phyloP scores from a whole-genome alignment of 208 protist species.

The Phytomonas sp. region DNA sequence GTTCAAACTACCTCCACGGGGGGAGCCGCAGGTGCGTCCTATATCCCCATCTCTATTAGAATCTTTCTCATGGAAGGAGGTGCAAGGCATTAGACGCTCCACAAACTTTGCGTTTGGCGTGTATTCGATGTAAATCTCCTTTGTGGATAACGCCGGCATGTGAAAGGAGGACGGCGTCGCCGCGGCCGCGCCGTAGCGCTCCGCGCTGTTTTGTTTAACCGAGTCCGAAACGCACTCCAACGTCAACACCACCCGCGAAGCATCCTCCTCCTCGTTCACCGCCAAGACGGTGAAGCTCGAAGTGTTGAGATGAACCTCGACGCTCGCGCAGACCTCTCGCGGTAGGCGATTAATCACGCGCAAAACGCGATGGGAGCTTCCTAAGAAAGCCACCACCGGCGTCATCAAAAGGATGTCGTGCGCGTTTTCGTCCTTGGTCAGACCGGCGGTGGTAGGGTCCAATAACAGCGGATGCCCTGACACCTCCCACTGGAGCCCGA shows the following conservation, averaged over 20 bases:
- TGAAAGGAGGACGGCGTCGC: conserved; percentile 49
- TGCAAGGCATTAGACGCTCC: conserved; percentile 1
- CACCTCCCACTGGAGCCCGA: conserved; percentile 57
- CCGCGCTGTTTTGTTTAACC: conserved; percentile 23
- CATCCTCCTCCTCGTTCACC: conserved; percentile 54
- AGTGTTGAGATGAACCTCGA: conserved; percentile 51
- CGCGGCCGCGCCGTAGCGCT: conserved; percentile 34
- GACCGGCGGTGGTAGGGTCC: conserved; percentile 68
- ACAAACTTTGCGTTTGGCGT: conserved; percentile 40
- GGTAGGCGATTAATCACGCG: conserved; percentile 78
- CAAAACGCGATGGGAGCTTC: conserved; percentile 55
- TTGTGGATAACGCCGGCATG: conserved; percentile 48
- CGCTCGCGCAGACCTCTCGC: conserved; percentile 70
- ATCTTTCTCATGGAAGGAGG: background rate
- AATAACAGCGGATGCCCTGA: conserved; percentile 72
- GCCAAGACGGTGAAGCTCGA: conserved; percentile 62
- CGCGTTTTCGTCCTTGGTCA: conserved; percentile 38
- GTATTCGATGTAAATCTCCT: conserved; percentile 75
- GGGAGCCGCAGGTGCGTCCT: background rate
- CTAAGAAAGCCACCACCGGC: conserved; percentile 69
- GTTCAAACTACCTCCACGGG: conserved; percentile 12
- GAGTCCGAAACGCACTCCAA: conserved; percentile 36
- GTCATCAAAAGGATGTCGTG: conserved; percentile 81
- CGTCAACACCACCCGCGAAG: conserved; percentile 46
- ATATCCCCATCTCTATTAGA: background rate